These are phyloP conservation scores for Polytolypa hystricis DNA, from an alignment of 2,329 filamentous ascomycete genomes.

Conservation along the genomic window DNA sequence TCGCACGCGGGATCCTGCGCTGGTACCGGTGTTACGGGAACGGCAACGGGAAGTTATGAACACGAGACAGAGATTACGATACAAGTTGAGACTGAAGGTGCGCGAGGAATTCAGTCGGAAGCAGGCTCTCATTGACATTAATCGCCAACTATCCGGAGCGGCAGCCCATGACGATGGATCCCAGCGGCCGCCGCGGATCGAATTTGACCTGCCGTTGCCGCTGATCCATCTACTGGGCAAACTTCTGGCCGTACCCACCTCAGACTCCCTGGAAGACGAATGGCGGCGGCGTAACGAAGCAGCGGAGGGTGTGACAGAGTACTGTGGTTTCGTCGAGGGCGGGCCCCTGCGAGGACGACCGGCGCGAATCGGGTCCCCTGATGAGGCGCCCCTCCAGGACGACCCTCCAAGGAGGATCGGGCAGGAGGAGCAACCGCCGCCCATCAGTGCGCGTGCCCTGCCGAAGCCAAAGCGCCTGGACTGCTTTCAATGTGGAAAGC, in stretches of 20 bases:
- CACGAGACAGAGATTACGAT: conserved; percentile 6
- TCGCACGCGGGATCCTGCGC: too few species aligned
- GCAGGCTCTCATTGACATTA: conserved; percentile 13
- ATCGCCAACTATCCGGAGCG: conserved; percentile 11
- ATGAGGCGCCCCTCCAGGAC: background rate
- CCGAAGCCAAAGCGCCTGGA: background rate
- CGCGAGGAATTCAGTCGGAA: conserved; percentile 10
- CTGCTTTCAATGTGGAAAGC: background rate
- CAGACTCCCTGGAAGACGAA: conserved; percentile 10
- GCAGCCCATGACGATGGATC: conserved; percentile 7
- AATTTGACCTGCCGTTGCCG: conserved; percentile 12
- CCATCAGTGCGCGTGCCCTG: background rate
- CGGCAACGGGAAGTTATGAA: conserved; percentile 11
- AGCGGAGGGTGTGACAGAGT: conserved; percentile 12
- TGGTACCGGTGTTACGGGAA: too few species aligned
- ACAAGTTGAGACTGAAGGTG: conserved; percentile 9
- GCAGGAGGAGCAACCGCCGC: background rate
- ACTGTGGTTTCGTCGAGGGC: conserved; percentile 14
- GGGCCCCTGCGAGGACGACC: conserved; percentile 6
- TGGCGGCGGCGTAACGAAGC: conserved; percentile 14
- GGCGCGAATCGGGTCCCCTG: background rate
- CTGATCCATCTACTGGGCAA: conserved; percentile 16
- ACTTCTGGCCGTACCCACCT: conserved; percentile 13
- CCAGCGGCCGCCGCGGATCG: conserved; percentile 6
- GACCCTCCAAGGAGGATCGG: background rate